These are phyloP conservation scores for Rubia tinctorum DNA, from an alignment of 305 asterid genomes.

Conservation along the genomic window DNA sequence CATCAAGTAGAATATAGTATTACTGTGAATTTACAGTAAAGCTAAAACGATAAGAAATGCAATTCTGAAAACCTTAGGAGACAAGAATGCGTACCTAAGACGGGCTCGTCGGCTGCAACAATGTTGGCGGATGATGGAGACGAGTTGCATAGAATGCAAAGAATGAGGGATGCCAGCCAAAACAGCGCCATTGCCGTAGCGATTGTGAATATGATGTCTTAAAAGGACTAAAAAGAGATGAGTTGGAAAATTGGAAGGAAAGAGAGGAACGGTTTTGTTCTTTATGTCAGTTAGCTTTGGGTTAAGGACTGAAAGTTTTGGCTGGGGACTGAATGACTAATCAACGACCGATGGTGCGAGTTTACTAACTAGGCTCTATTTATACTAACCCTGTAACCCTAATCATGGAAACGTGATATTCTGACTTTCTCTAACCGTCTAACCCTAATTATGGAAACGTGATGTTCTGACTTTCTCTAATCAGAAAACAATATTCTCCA, in stretches of 20 bases:
- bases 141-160: conserved; percentile 4
- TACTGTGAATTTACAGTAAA: background rate
- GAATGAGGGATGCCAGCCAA: background rate
- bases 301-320: background rate
- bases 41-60: background rate
- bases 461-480: too few species aligned
- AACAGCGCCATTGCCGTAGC: background rate
- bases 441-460: too few species aligned
- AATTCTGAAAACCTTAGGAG: conserved; percentile 1
- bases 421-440: too few species aligned
- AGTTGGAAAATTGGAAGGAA: conserved; percentile 5
- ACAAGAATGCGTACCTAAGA: conserved; percentile 5
- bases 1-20: background rate
- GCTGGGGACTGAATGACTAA: too few species aligned
- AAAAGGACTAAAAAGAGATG: background rate
- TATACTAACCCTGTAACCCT: too few species aligned
- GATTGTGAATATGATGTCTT: background rate
- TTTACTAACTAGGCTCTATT: too few species aligned
- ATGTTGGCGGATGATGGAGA: background rate
- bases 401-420: too few species aligned
- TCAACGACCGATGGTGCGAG: too few species aligned
- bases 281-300: background rate
- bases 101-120: conserved; percentile 5
- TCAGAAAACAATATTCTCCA: too few species aligned
- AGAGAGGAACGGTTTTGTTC: background rate